Evolutionary conservation across 1,284 basidiomycete species (phyloP).

Genomic region (Rhodotorula sp.): DNA sequence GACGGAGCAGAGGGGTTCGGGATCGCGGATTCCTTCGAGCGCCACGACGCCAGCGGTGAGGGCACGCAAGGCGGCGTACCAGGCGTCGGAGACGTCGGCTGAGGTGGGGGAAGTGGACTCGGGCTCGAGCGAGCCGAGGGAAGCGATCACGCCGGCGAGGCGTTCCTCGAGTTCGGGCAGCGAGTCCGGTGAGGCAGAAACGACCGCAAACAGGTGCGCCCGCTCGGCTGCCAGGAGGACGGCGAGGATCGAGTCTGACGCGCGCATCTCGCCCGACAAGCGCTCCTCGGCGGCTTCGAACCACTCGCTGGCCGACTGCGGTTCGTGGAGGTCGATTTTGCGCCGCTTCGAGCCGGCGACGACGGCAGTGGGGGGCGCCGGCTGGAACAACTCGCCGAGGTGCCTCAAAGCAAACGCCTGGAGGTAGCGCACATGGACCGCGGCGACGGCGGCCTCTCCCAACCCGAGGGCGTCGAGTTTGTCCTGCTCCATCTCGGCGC

Average conservation of each 20-base stretch:
- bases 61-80: neutral
- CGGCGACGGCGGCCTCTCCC: neutral
- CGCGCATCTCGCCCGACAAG: neutral
- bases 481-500: constrained; percentile 15
- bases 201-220: neutral
- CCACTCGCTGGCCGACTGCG: constrained; percentile 26
- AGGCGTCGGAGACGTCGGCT: neutral
- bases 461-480: constrained; percentile 33
- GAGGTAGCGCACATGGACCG: constrained; percentile 14
- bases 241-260: neutral
- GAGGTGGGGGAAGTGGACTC: neutral
- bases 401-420: constrained; percentile 28
- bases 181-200: neutral
- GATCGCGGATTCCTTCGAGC: neutral
- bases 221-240: neutral
- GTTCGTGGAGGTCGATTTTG: constrained; percentile 38
- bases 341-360: constrained; percentile 27
- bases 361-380: constrained; percentile 1
- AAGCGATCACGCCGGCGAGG: neutral
- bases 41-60: neutral
- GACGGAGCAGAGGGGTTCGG: neutral
- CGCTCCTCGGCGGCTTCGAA: constrained; percentile 17
- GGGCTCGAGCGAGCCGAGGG: neutral
- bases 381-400: constrained; percentile 24
- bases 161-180: neutral